Evolutionary conservation across 768 basidiomycete genomes (phyloP).

Genomic region (Phlegmacium glaucopus): DNA sequence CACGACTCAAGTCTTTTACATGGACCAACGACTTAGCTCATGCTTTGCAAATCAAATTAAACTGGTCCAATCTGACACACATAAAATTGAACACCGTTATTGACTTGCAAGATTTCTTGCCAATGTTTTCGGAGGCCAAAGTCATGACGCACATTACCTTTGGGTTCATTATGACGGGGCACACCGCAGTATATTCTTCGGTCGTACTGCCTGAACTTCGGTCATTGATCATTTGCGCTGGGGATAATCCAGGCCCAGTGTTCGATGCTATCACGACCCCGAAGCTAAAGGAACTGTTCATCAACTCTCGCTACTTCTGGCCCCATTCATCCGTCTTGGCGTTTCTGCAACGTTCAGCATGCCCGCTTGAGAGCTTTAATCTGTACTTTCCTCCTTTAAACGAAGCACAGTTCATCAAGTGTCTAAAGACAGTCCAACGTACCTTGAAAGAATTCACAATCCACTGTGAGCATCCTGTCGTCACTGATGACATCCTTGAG

Average conservation of each 20-base stretch:
- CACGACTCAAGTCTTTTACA: no score
- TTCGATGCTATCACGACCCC: neutral
- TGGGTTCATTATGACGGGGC: no score
- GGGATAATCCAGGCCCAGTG: neutral
- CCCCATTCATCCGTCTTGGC: neutral
- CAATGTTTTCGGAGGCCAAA: no score
- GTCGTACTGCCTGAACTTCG: neutral
- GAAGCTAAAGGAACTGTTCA: neutral
- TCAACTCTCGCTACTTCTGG: neutral
- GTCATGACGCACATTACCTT: no score
- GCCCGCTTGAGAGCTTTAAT: neutral
- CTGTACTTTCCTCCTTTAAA: constrained; percentile 15
- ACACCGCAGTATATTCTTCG: no score
- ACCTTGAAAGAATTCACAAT: constrained; percentile 21
- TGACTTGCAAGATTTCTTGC: no score
- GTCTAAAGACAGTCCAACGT: constrained; percentile 14
- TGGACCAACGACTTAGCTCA: no score
- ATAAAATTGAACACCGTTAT: no score
- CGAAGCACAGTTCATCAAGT: constrained; percentile 15
- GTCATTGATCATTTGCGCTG: neutral
- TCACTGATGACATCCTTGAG: constrained; percentile 16
- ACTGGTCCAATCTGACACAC: no score
- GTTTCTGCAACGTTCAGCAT: neutral
- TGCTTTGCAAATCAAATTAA: no score
- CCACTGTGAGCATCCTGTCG: constrained; percentile 6